phyloP scores from a whole-genome alignment of 768 basidiomycete species.

The Pleurotus sapidus region DNA sequence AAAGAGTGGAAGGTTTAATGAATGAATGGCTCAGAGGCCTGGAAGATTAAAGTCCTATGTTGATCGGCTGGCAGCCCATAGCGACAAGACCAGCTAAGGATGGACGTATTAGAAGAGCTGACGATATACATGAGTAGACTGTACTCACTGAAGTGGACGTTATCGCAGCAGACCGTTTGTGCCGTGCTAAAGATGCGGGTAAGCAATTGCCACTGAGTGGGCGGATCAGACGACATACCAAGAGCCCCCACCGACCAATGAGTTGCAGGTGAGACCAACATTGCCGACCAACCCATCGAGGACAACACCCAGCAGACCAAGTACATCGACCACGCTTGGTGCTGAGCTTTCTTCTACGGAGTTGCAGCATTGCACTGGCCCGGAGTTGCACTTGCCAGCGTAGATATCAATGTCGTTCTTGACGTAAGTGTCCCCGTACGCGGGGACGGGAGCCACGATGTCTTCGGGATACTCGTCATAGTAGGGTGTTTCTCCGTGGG shows the following conservation, averaged over 20 bases:
- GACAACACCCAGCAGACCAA: neutral
- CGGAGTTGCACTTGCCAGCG: neutral
- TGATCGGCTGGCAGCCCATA: constrained; percentile 5
- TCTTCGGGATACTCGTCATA: neutral
- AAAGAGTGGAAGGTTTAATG: neutral
- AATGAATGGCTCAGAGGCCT: neutral
- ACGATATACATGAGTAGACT: too few species aligned
- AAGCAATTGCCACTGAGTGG: neutral
- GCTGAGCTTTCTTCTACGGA: neutral
- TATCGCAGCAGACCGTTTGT: constrained; percentile 6
- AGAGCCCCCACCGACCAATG: neutral
- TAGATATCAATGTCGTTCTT: neutral
- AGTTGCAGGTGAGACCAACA: constrained; percentile 3
- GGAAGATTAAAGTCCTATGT: neutral
- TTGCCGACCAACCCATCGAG: neutral
- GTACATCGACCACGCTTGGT: neutral
- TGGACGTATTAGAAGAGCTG: neutral
- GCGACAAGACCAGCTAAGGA: neutral
- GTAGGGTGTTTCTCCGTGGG: neutral
- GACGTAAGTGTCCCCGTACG: neutral
- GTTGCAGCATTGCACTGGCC: constrained; percentile 3
- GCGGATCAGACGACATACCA: neutral
- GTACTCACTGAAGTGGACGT: constrained; percentile 1
- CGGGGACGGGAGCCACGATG: neutral
- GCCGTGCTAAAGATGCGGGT: neutral